phyloP scores from a whole-genome alignment of 805 yeast genomes.

The Suhomyces tanzawaensis region DNA sequence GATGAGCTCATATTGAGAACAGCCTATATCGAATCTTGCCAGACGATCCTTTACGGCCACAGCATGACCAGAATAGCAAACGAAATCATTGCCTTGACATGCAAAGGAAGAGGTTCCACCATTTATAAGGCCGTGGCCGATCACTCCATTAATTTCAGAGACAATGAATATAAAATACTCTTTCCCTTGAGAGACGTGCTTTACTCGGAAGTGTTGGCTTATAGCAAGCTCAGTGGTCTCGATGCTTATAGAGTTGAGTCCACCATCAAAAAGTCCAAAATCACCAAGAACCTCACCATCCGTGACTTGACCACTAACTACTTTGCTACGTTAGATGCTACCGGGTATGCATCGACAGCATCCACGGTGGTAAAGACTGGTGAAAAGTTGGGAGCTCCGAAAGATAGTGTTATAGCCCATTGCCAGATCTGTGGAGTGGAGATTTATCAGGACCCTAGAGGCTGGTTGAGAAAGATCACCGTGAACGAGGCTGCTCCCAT shows the following conservation, averaged over 20 bases:
- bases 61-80: conserved; percentile 84
- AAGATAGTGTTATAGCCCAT: conserved; percentile 12
- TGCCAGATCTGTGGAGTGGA: conserved; percentile 60
- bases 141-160: conserved; percentile 28
- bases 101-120: conserved; percentile 80
- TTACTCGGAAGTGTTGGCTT: conserved; percentile 63
- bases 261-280: conserved; percentile 28
- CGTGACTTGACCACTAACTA: conserved; percentile 76
- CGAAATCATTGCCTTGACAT: conserved; percentile 72
- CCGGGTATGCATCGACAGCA: conserved; percentile 81
- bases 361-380: conserved; percentile 92
- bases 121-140: conserved; percentile 54
- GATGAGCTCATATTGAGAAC: conserved; percentile 45
- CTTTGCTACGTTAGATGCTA: conserved; percentile 63
- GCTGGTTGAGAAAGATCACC: conserved; percentile 70
- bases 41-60: conserved; percentile 69
- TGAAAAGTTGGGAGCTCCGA: conserved; percentile 62
- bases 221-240: conserved; percentile 44
- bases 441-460: conserved; percentile 55
- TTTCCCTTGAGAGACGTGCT: conserved; percentile 78
- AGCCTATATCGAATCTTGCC: conserved; percentile 45
- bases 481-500: conserved; percentile 55
- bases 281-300: conserved; percentile 73
- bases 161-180: conserved; percentile 41
- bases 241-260: conserved; percentile 24